Conservation (phyloP, 228 moss, liverwort and hornwort genomes). For the Sphagnum magellanicum region DNA sequence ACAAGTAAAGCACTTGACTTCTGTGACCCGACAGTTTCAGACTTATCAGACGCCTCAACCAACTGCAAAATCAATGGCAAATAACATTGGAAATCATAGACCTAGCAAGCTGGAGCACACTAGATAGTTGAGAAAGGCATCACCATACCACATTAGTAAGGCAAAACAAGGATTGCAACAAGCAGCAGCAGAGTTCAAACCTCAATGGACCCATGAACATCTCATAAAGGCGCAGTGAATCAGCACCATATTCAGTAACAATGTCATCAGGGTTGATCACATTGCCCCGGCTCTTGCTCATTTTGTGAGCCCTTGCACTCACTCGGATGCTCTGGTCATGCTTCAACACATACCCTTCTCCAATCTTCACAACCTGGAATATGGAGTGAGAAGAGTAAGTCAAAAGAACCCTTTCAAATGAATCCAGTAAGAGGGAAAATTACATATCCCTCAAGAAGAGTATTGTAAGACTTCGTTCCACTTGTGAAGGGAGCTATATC, state of each 20-base stretch:
- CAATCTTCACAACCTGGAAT: constrained; percentile 70
- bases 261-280: constrained; percentile 95
- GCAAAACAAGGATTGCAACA: neutral
- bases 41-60: too few relatives aligned
- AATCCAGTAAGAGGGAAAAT: too few relatives aligned
- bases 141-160: neutral
- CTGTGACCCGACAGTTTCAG: too few relatives aligned
- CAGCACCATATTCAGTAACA: constrained; percentile 83
- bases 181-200: constrained; percentile 12
- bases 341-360: constrained; percentile 79
- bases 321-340: constrained; percentile 60
- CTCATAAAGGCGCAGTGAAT: constrained; percentile 91
- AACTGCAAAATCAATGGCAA: too few relatives aligned
- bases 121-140: neutral
- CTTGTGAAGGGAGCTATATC: too few relatives aligned
- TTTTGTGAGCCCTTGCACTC: constrained; percentile 89
- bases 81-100: too few relatives aligned
- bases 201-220: constrained; percentile 99
- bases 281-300: constrained; percentile 99
- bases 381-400: neutral
- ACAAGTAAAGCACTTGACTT: neutral
- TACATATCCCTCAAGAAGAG: too few relatives aligned
- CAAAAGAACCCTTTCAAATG: too few relatives aligned
- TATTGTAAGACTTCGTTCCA: too few relatives aligned
- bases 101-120: neutral